Base-by-base conservation (phyloP, 345 rosid species). In the Eucalyptus erythrocorys region DNA sequence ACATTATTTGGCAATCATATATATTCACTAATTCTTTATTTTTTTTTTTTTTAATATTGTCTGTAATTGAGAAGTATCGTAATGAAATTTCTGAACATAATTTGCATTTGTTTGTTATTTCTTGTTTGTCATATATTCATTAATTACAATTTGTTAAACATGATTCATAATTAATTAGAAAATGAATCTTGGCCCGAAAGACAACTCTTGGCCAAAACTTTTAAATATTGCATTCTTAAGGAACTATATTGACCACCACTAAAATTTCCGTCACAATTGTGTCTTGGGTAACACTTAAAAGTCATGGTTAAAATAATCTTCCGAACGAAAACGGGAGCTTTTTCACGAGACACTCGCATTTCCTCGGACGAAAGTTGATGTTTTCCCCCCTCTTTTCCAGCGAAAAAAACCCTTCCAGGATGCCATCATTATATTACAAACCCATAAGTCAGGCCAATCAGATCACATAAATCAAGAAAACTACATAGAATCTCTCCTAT, bases 301-400 rank as follows among this genome's bases (percentile, higher is more conserved):
- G 47, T 40, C 9, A 40, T 76, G 84, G 47, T 13, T 11, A 21
- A 76, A 21, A 40, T 76, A 21, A 7, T 22, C 9, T 76, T 15
- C 81, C 27, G 45, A 71, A 71, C 4, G 24, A 71, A 71, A 34
- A 1, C 3, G 6, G 43, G 26, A 1, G 43, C 26, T 37, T 71
- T 71, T 71, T 19, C 42, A 10, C 43, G 45, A 0, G 14, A 37
- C 13, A 5, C 45, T 71, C 6, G 45, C 81, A 11, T 5, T 19
- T 24, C 14, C 19, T 17, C 8, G 9, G 7, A 22, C 10, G 47
- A 76, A 76, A 76, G 45, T 37, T 37, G 27, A 71, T 32, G 6
- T 17, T 34, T 19, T 2, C 1, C 24, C 57, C 0, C 8, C 5
- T 4, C n/a, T 64, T 71, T 37, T 3, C 10, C 12, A n/a, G 14